Evolutionary conservation across 2,329 filamentous ascomycete genomes (phyloP).

Genomic region (Aurifilum marmelostoma): DNA sequence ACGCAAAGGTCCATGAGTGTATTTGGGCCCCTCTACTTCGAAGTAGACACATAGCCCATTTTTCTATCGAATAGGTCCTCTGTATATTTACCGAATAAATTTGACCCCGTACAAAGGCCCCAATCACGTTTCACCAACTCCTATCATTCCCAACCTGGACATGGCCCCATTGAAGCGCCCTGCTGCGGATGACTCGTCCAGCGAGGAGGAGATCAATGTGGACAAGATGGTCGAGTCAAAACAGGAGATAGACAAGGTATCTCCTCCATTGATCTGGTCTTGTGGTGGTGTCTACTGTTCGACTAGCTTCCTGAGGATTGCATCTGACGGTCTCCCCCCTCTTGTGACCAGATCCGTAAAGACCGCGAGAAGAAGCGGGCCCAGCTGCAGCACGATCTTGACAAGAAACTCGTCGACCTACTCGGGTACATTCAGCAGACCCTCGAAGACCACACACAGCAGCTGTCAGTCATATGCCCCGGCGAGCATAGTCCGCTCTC

Average conservation of each 20-base stretch:
- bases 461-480: slow-evolving; percentile 15
- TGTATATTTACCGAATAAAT: not conserved
- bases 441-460: slow-evolving; percentile 17
- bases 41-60: not conserved
- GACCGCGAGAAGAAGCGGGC: slow-evolving; percentile 27
- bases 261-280: not conserved
- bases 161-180: slow-evolving; percentile 26
- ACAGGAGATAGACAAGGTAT: slow-evolving; percentile 29
- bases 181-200: slow-evolving; percentile 23
- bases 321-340: not conserved
- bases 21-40: too few relatives aligned
- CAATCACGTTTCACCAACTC: not conserved
- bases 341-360: slow-evolving; percentile 23
- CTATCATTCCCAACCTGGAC: not conserved
- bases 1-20: not conserved
- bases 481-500: too few relatives aligned
- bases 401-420: slow-evolving; percentile 19
- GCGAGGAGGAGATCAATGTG: slow-evolving; percentile 31
- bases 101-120: not conserved
- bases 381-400: slow-evolving; percentile 22
- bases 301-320: not conserved
- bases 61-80: too few relatives aligned
- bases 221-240: slow-evolving; percentile 31
- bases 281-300: not conserved
- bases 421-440: slow-evolving; percentile 22